phyloP scores from a whole-genome alignment of 139 green algal genomes.

The Gonium pectorale region DNA sequence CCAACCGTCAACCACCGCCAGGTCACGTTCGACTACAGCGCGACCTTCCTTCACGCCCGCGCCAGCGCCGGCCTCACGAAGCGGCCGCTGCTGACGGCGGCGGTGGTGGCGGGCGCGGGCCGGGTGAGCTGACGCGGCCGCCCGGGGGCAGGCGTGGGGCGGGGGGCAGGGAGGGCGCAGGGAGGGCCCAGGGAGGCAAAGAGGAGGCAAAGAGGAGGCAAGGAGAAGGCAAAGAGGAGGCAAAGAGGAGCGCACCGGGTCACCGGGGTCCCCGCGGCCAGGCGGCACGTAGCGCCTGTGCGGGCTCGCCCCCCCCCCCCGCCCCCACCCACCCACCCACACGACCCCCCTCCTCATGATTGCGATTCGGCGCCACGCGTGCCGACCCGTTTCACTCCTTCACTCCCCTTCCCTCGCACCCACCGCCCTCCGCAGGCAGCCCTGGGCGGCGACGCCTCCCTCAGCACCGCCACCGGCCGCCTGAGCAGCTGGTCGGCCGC shows the following conservation, averaged over 20 bases:
- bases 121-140: too few species aligned
- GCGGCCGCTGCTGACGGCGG: not conserved
- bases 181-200: not conserved
- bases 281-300: too few species aligned
- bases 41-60: not conserved
- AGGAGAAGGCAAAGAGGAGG: not conserved
- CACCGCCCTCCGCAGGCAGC: not conserved
- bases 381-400: too few species aligned
- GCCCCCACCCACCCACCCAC: too few species aligned
- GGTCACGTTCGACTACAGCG: constrained; percentile 22
- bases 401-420: not conserved
- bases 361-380: too few species aligned
- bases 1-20: too few species aligned
- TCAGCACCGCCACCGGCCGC: not conserved
- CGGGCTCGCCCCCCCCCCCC: too few species aligned
- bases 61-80: not conserved
- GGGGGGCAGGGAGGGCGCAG: not conserved
- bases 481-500: constrained; percentile 10
- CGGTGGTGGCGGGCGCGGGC: not conserved
- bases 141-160: not conserved
- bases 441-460: not conserved
- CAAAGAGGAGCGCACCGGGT: too few species aligned
- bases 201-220: not conserved
- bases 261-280: too few species aligned
- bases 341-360: too few species aligned